A percentile compares a stretch with the other conserved stretches of the same genome.
Evolutionary conservation across 371 early-diverging fungal genomes (phyloP).

Genomic region (Ordospora colligata): DNA sequence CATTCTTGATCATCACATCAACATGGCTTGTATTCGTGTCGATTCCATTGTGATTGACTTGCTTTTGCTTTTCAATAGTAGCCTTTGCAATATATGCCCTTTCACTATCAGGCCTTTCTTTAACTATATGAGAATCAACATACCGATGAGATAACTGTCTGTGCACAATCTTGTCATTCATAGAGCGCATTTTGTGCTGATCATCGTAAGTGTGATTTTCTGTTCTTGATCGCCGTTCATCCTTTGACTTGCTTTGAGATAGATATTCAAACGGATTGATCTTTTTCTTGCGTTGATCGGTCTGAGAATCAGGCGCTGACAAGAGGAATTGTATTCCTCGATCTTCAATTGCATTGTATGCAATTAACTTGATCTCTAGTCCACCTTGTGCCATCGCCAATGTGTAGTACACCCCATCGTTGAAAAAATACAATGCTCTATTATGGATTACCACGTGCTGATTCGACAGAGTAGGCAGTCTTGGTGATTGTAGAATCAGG

Average conservation of each 20-base stretch:
- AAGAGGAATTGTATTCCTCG: background rate
- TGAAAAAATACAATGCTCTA: slow-evolving; percentile 15
- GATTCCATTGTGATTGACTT: too few relatives aligned
- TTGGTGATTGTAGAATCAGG: background rate
- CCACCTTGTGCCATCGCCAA: slow-evolving; percentile 4
- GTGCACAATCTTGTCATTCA: too few relatives aligned
- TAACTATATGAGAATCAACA: too few relatives aligned
- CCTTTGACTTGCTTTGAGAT: background rate
- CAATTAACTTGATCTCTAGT: slow-evolving; percentile 24
- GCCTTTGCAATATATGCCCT: too few relatives aligned
- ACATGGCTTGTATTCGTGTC: too few relatives aligned
- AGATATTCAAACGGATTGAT: slow-evolving; percentile 28
- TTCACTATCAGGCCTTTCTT: too few relatives aligned
- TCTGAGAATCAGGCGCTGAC: background rate
- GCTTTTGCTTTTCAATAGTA: too few relatives aligned
- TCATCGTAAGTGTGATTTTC: too few relatives aligned
- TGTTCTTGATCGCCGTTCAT: too few relatives aligned
- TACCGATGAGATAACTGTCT: too few relatives aligned
- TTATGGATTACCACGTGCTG: slow-evolving; percentile 22
- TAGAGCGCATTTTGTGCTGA: too few relatives aligned
- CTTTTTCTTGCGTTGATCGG: slow-evolving; percentile 8
- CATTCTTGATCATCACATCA: too few relatives aligned
- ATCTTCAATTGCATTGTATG: background rate
- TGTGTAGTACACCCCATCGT: slow-evolving; percentile 12
- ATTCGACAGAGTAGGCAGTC: background rate